Conservation (phyloP, 768 basidiomycete genomes). For the Kwoniella sp. region DNA sequence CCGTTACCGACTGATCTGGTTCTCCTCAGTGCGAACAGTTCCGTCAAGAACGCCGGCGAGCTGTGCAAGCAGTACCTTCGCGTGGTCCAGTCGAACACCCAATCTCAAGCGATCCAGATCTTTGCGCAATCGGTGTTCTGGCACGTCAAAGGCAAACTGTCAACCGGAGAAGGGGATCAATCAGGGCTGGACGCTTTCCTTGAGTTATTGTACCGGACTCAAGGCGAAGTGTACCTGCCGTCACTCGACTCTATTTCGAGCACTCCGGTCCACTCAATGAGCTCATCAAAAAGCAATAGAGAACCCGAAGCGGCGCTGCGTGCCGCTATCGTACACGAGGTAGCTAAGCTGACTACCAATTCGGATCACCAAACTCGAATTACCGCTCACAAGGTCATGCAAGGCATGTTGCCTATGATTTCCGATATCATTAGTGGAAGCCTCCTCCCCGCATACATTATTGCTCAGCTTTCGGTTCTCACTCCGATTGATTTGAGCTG, state of each 20-base stretch:
- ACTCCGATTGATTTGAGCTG: not conserved
- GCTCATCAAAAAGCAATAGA: not conserved
- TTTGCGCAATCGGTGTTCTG: conserved; percentile 62
- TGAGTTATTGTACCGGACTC: conserved; percentile 16
- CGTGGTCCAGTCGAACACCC: not conserved
- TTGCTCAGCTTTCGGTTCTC: conserved; percentile 1
- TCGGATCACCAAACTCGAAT: conserved; percentile 1
- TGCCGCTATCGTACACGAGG: conserved; percentile 9
- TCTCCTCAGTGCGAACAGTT: not conserved
- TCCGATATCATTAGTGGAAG: not conserved
- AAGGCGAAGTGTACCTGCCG: conserved; percentile 32
- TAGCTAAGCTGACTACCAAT: conserved; percentile 5
- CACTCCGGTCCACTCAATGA: not conserved
- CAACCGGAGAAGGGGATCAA: conserved; percentile 44
- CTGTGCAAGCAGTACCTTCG: conserved; percentile 12
- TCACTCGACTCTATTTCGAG: conserved; percentile 5
- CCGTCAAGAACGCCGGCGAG: conserved; percentile 9
- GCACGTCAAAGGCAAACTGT: conserved; percentile 75
- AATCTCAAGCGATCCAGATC: not conserved
- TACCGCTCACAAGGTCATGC: conserved; percentile 13
- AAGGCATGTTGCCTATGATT: conserved; percentile 14
- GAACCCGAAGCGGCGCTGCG: conserved; percentile 12
- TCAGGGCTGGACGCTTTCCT: conserved; percentile 24
- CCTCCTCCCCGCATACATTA: not conserved
- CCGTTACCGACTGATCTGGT: conserved; percentile 10